A percentile compares a stretch with the other conserved stretches of the same genome.
Evolutionary conservation across 768 basidiomycete species (phyloP).

Genomic region (Clathrus columnatus): DNA sequence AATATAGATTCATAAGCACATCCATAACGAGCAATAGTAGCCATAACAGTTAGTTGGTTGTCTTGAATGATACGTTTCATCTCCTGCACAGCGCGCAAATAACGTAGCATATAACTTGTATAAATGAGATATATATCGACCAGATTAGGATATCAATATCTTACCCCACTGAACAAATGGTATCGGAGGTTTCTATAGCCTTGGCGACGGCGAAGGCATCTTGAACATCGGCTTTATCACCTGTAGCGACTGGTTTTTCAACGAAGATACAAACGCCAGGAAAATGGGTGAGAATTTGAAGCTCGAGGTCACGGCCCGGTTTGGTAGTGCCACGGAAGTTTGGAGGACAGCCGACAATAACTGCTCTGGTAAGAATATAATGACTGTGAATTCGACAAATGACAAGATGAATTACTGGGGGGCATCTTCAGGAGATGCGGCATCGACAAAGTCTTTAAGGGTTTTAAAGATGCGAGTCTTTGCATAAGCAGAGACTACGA

Average conservation of each 20-base stretch:
- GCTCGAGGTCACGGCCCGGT: conserved; percentile 76
- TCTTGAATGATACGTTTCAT: conserved; percentile 96
- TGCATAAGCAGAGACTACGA: conserved; percentile 89
- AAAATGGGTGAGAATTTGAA: conserved; percentile 80
- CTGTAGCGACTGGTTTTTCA: conserved; percentile 89
- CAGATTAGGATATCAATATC: conserved; percentile 15
- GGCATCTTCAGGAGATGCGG: conserved; percentile 50
- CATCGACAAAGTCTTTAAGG: conserved; percentile 75
- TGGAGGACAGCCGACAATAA: conserved; percentile 88
- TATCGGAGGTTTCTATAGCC: conserved; percentile 55
- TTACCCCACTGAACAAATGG: conserved; percentile 85
- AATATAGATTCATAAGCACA: conserved; percentile 74
- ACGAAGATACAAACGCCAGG: conserved; percentile 85
- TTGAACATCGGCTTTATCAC: conserved; percentile 55
- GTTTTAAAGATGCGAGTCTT: conserved; percentile 79
- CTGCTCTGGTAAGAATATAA: conserved; percentile 37
- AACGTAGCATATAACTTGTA: conserved; percentile 82
- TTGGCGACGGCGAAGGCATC: conserved; percentile 67
- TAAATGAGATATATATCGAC: not conserved
- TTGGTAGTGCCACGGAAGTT: conserved; percentile 79
- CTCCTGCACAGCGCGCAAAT: conserved; percentile 87
- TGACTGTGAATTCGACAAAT: not conserved
- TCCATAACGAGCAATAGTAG: conserved; percentile 91
- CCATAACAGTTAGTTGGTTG: conserved; percentile 91
- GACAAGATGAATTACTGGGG: conserved; percentile 35